Conservation (phyloP, 805 yeast species). For the Nakazawaea wyomingensis region DNA sequence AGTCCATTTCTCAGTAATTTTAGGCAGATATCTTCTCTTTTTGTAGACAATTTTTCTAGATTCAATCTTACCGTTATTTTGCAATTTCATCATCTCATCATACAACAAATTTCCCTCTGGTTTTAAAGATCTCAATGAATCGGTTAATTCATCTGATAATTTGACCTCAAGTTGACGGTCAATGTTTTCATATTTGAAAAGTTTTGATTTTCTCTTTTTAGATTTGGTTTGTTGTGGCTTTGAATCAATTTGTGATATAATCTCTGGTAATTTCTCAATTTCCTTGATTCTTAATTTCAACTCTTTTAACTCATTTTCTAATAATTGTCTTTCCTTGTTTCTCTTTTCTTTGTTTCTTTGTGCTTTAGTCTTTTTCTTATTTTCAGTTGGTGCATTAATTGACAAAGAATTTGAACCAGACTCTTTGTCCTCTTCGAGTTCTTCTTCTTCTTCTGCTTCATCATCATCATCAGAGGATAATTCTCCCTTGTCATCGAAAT, state of each 20-base stretch:
- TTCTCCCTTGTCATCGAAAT: constrained; percentile 55
- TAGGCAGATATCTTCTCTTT: constrained; percentile 63
- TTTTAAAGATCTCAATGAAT: constrained; percentile 73
- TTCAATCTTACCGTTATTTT: constrained; percentile 82
- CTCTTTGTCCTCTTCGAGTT: constrained; percentile 28
- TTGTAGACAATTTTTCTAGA: constrained; percentile 68
- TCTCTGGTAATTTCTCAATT: constrained; percentile 45
- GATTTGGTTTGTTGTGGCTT: constrained; percentile 18
- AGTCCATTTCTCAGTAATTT: constrained; percentile 87
- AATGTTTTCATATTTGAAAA: constrained; percentile 37
- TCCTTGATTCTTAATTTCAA: constrained; percentile 59
- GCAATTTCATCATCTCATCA: constrained; percentile 77
- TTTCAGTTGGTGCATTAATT: constrained; percentile 61
- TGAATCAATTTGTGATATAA: constrained; percentile 27
- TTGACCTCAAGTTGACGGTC: constrained; percentile 64
- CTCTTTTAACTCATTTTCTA: constrained; percentile 49
- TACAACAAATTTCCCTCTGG: constrained; percentile 87
- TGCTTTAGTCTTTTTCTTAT: constrained; percentile 69
- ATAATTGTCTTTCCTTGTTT: constrained; percentile 51
- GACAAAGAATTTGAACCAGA: constrained; percentile 48
- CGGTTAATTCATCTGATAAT: constrained; percentile 82
- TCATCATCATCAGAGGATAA: constrained; percentile 30
- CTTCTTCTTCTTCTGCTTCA: constrained; percentile 32
- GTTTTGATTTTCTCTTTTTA: constrained; percentile 28
- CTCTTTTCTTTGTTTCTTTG: constrained; percentile 69